Evolutionary conservation across 805 yeast species (phyloP), one percentile per base, ranked within the genome.

Genomic region (Hanseniaspora clermontiae): DNA sequence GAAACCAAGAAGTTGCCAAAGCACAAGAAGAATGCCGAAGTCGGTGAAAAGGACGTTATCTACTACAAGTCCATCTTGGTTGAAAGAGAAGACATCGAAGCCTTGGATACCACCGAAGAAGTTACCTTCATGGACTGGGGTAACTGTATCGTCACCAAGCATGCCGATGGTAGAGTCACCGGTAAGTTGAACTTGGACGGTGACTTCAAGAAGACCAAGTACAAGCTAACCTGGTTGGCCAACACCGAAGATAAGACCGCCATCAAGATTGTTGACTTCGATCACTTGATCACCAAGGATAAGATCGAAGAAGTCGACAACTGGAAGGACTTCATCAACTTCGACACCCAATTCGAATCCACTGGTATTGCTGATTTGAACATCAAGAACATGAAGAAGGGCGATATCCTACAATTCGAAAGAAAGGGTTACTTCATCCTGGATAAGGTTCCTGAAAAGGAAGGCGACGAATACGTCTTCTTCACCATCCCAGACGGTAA

Each of bases 51-150:
- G 79, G 77, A 81, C 67, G 89, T 89, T 48, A 74, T 84, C 62
- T 84, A 74, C 70, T 71, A 79, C 61, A 75, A 80, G 58, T 74
- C 80, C 55, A 75, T 86, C 48, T 72, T 87, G 63, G 76, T 91
- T 65, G 97, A 90, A 67, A 95, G 87, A 74, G 91, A 77, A 32
- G 97, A 91, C 71, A 86, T 85, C 40, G 74, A 72, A 59, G 83
- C 90, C 48, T 75, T 83, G 59, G 81, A 77, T 62, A 91, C 81
- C 45, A 87, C 84, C 61, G 97, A 91, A 73, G 97, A 91, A 74
- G 76, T 90, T 60, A 91, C 97, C n/a, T 79, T 91, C 65, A 91
- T 91, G 97, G 97, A 91, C 73, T 91, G 97, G 97, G 97, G 97
- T 77, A 91, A 91, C 69, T 85, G 82, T 58, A 84, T 91, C 62